Conservation (phyloP, 257 asterid species). For the Orobanche coerulescens region DNA sequence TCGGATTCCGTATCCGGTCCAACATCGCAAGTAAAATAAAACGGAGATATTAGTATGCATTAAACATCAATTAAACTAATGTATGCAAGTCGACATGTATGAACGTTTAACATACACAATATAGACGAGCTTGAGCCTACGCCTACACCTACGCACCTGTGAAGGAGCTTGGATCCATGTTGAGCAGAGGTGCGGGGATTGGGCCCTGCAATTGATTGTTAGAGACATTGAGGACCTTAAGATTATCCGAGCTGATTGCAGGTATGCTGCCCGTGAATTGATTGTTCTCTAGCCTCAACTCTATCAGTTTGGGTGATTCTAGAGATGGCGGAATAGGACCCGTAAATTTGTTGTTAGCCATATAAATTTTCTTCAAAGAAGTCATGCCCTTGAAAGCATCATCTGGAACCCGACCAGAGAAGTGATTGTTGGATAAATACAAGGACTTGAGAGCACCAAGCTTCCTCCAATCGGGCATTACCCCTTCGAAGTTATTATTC, state of each 20-base stretch:
- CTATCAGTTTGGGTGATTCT: slow-evolving; percentile 48
- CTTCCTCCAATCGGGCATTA: slow-evolving; percentile 85
- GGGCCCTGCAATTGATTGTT: slow-evolving; percentile 73
- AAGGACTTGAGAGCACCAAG: slow-evolving; percentile 63
- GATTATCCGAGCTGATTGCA: slow-evolving; percentile 27
- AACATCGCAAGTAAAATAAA: no score
- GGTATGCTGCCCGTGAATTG: slow-evolving; percentile 63
- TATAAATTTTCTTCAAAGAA: slow-evolving; percentile 59
- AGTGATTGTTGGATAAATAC: slow-evolving; percentile 58
- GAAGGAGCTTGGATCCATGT: slow-evolving; percentile 52
- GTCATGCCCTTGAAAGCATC: slow-evolving; percentile 67
- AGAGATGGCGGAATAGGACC: slow-evolving; percentile 67
- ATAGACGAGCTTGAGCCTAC: no score
- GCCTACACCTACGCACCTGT: slow-evolving; percentile 51
- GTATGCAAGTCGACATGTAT: background rate
- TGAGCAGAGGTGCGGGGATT: slow-evolving; percentile 40
- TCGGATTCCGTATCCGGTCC: no score
- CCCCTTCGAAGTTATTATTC: slow-evolving; percentile 62
- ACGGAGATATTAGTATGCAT: no score
- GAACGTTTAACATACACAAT: no score
- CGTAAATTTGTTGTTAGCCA: slow-evolving; percentile 50
- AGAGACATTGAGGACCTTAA: slow-evolving; percentile 51
- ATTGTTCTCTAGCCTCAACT: slow-evolving; percentile 63
- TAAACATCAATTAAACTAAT: no score
- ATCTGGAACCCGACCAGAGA: slow-evolving; percentile 51